These are phyloP conservation scores for Noccaea bulbosa DNA, from an alignment of 345 rosid genomes.

Conservation along the genomic window DNA sequence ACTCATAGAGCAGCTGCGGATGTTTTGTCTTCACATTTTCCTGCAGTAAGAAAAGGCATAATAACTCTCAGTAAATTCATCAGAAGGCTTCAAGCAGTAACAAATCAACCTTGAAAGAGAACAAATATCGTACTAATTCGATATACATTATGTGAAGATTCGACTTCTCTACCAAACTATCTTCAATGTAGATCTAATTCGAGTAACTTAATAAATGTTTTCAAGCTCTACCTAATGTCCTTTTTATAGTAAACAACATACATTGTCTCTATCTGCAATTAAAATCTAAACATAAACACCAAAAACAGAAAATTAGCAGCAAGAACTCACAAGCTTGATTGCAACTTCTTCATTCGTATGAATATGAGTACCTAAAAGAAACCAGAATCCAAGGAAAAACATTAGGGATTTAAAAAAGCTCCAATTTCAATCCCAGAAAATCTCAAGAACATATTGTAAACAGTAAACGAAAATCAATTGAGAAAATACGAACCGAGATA, in stretches of 20 bases:
- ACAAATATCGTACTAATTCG: not conserved
- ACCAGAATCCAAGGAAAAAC: conserved; percentile 16
- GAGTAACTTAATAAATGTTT: conserved; percentile 29
- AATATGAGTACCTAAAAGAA: conserved; percentile 66
- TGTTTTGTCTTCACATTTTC: conserved; percentile 92
- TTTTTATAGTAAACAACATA: conserved; percentile 10
- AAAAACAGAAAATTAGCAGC: not conserved
- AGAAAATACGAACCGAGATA: conserved; percentile 67
- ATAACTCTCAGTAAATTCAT: conserved; percentile 7
- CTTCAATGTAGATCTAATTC: conserved; percentile 12
- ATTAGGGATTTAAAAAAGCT: not conserved
- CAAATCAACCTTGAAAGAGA: not conserved
- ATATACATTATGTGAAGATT: conserved; percentile 13
- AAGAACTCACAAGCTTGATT: conserved; percentile 85
- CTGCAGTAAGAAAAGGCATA: conserved; percentile 42
- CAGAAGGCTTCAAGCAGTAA: conserved; percentile 4
- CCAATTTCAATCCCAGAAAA: not conserved
- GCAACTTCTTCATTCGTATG: conserved; percentile 96
- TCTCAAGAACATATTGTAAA: not conserved
- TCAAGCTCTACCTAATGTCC: not conserved
- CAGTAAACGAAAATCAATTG: conserved; percentile 2
- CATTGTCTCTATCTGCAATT: conserved; percentile 26
- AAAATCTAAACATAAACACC: not conserved
- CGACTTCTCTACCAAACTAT: not conserved
- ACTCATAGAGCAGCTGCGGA: conserved; percentile 87